Percentiles rank a stretch among this genome's conserved stretches.
Evolutionary conservation across 2,329 filamentous ascomycete species (phyloP).

Genomic region (Cytospora leucostoma): DNA sequence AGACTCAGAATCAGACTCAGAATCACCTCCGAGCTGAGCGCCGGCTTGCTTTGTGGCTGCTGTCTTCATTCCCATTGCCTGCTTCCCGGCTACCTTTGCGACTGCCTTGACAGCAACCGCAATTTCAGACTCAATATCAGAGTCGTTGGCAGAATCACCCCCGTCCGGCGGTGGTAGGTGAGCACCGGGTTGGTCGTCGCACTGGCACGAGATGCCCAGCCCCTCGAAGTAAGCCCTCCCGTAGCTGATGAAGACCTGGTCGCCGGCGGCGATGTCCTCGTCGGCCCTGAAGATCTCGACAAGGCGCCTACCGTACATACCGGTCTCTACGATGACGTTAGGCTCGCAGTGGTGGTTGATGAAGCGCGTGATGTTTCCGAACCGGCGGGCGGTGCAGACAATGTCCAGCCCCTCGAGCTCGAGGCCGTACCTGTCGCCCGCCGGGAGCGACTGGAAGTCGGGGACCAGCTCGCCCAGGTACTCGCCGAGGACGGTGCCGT

Average conservation of each 20-base stretch:
- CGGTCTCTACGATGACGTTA: not conserved
- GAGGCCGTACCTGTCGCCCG: not conserved
- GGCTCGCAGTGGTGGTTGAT: constrained; percentile 10
- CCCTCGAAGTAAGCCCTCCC: not conserved
- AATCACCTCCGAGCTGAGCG: no score
- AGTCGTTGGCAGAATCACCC: not conserved
- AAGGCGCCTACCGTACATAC: constrained; percentile 9
- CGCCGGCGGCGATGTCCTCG: not conserved
- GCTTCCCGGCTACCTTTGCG: no score
- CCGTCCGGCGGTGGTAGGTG: constrained; percentile 4
- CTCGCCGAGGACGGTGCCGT: not conserved
- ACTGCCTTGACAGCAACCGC: no score
- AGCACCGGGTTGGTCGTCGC: not conserved
- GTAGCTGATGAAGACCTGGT: constrained; percentile 7
- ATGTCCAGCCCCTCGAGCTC: no score
- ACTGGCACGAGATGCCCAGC: not conserved
- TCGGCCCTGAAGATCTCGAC: not conserved
- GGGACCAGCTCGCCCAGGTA: constrained; percentile 11
- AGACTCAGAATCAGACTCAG: no score
- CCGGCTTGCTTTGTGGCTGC: not conserved
- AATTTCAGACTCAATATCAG: no score
- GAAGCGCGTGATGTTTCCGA: not conserved
- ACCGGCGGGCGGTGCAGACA: not conserved
- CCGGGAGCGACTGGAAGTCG: not conserved
- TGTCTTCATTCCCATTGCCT: no score